These are phyloP conservation scores for Citrullus amarus DNA, from an alignment of 306 rosid species.

Conservation along the genomic window DNA sequence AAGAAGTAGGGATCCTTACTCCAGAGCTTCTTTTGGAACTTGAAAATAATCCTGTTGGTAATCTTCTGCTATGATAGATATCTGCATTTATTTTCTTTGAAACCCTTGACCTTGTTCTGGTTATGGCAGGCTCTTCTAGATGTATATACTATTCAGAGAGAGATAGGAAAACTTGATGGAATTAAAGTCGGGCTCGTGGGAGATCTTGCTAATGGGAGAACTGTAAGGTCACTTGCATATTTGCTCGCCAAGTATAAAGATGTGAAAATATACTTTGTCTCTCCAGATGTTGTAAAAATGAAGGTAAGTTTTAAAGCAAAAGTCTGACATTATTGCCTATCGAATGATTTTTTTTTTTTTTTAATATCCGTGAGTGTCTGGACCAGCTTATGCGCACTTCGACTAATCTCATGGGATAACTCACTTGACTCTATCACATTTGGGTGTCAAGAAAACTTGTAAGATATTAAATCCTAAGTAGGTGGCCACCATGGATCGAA, in stretches of 20 bases:
- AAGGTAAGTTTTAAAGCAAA: constrained; percentile 34
- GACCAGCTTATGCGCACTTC: no score
- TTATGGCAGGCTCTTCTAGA: constrained; percentile 62
- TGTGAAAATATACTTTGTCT: constrained; percentile 63
- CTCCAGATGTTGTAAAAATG: constrained; percentile 80
- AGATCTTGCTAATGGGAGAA: constrained; percentile 86
- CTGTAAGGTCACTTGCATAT: constrained; percentile 80
- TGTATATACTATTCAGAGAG: constrained; percentile 70
- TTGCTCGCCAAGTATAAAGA: constrained; percentile 66
- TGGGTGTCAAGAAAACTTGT: no score
- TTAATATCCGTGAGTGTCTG: no score
- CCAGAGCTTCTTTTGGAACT: background rate
- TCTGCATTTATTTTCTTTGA: background rate
- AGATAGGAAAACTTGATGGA: constrained; percentile 66
- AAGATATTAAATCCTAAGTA: no score
- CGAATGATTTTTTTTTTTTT: no score
- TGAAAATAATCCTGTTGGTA: background rate
- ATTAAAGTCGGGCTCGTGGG: constrained; percentile 80
- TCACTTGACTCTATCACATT: no score
- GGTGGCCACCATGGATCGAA: no score
- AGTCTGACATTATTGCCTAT: background rate
- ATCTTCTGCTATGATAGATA: background rate
- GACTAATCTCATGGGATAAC: no score
- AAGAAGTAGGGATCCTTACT: background rate
- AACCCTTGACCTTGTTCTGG: background rate